Percentiles rank a stretch among this genome's conserved stretches.
Evolutionary conservation across 2,329 filamentous ascomycete species (phyloP).

Genomic region (Teratosphaeria epicoccoides): DNA sequence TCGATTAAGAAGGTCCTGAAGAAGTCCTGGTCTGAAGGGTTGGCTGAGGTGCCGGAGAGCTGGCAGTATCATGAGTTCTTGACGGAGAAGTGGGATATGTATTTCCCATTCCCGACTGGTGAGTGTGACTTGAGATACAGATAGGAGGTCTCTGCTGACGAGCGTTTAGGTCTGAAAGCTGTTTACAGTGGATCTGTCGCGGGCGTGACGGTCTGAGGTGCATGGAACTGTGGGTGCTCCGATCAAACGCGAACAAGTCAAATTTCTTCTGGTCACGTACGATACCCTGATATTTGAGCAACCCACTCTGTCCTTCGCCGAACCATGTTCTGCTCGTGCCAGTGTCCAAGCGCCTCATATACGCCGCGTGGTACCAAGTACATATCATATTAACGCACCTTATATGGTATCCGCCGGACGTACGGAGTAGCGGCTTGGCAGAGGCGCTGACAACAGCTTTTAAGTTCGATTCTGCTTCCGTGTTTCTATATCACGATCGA

Average conservation of each 20-base stretch:
- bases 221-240: too few relatives aligned
- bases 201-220: background rate
- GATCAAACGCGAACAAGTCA: too few relatives aligned
- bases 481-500: background rate
- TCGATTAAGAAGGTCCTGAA: slow-evolving; percentile 34
- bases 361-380: too few relatives aligned
- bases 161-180: background rate
- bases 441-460: background rate
- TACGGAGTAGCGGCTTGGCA: background rate
- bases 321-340: too few relatives aligned
- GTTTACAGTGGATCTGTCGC: background rate
- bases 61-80: slow-evolving; percentile 34
- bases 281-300: too few relatives aligned
- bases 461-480: background rate
- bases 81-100: slow-evolving; percentile 39
- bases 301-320: too few relatives aligned
- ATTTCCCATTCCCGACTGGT: slow-evolving; percentile 39
- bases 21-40: slow-evolving; percentile 22
- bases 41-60: slow-evolving; percentile 23
- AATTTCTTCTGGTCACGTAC: too few relatives aligned
- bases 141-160: background rate
- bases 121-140: slow-evolving; percentile 17
- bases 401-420: too few relatives aligned
- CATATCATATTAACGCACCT: too few relatives aligned
- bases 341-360: too few relatives aligned